Base-by-base conservation (phyloP, 352 stramenopile species). In the Phytophthora litchii region DNA sequence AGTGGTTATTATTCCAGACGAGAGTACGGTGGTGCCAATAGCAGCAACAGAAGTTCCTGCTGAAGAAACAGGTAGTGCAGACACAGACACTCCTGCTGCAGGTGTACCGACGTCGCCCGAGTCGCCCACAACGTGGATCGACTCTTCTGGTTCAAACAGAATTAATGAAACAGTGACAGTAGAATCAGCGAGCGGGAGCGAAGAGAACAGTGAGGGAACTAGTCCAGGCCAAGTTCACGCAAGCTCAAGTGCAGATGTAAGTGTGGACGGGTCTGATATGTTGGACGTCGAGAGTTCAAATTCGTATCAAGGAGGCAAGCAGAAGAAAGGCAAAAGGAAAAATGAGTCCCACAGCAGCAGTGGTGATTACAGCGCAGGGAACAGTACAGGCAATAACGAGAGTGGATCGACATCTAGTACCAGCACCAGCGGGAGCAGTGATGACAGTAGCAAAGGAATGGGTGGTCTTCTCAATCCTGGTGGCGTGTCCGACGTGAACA, bases 401-500 rank as follows among this genome's bases (percentile, higher is more conserved):
- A 34, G 12, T 2, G 35, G 9, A 1, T 32, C n/a, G 1, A 35
- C 32, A 12, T 52, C 43, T 5, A 52, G 47, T 21, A 21, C 27
- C 20, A 60, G 38, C 34, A 52, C 41, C 35, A 74, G 47, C 25
- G 43, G 53, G 20, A 27, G 23, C 3, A 27, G 23, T 5, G 23
- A 27, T 5, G 37, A 25, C 13, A 16, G 19, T 8, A 71, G 52
- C 14, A 60, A 19, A 23, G 50, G 35, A 12, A 25, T 67, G 6
- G 54, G 49, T 3, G 54, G 29, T 2, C 43, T 75, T 37, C n/a
- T 73, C 1, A 63, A 72, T 23, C 67, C 73, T 56, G 53, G 47
- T 3, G 58, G 61, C 2, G 56, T 76, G 9, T 74, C 79, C 1
- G 71, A 84, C 23, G 70, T 73, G 53, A 79, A 57, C 67, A 76